Evolutionary conservation across 257 asterid genomes (phyloP).

Genomic region (Nicotiana paniculata): DNA sequence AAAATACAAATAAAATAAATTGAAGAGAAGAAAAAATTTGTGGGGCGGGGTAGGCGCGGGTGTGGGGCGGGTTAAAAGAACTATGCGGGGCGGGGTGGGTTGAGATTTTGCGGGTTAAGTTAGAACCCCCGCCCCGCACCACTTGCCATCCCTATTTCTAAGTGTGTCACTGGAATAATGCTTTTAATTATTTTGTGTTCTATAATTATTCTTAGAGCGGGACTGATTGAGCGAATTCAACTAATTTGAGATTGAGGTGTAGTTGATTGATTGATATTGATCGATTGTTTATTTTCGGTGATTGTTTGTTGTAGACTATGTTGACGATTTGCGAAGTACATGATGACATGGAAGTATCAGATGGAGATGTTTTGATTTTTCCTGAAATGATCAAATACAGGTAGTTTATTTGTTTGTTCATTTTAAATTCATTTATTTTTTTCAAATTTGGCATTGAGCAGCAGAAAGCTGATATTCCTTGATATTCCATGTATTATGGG

Average conservation of each 20-base stretch:
- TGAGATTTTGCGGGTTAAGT: too few species aligned
- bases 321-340: constrained; percentile 73
- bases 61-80: too few species aligned
- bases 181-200: background rate
- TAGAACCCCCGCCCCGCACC: too few species aligned
- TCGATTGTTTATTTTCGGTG: constrained; percentile 11
- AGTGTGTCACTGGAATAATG: background rate
- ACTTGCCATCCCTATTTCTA: background rate
- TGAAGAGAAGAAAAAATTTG: too few species aligned
- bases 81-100: too few species aligned
- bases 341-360: constrained; percentile 47
- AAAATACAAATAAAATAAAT: too few species aligned
- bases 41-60: too few species aligned
- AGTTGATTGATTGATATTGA: background rate
- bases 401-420: constrained; percentile 27
- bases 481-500: background rate
- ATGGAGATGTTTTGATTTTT: constrained; percentile 82
- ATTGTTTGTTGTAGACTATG: constrained; percentile 52
- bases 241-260: background rate
- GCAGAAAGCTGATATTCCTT: background rate
- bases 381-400: constrained; percentile 88
- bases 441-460: background rate
- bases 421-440: background rate
- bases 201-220: background rate
- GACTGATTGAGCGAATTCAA: background rate